These are phyloP conservation scores for Fusarium stilboides DNA, from an alignment of 2,329 filamentous ascomycete genomes.

Conservation along the genomic window DNA sequence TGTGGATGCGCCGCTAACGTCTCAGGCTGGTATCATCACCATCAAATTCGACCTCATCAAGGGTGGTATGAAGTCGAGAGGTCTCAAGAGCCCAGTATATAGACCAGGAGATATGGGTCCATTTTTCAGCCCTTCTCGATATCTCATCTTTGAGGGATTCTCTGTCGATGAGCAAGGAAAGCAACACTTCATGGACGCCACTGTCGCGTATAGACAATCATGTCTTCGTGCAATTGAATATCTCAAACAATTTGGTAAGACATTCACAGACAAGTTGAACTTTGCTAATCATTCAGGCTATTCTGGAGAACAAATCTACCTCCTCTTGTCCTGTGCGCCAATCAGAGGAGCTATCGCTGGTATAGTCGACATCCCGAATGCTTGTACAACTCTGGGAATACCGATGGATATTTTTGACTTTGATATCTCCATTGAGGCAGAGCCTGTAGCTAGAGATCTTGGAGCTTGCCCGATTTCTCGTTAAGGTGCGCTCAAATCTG, in stretches of 20 bases:
- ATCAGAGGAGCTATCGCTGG: conserved; percentile 91
- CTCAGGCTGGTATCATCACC: conserved; percentile 82
- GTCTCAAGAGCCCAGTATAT: conserved; percentile 88
- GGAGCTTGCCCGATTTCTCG: conserved; percentile 44
- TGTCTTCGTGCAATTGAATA: conserved; percentile 68
- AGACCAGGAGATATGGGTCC: conserved; percentile 74
- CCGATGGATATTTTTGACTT: conserved; percentile 97
- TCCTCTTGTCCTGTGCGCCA: conserved; percentile 87
- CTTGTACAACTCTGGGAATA: conserved; percentile 88
- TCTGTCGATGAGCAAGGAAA: conserved; percentile 89
- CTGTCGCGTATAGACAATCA: conserved; percentile 88
- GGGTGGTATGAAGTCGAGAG: conserved; percentile 79
- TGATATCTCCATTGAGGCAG: conserved; percentile 79
- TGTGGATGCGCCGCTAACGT: not conserved
- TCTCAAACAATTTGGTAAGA: conserved; percentile 54
- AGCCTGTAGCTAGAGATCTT: conserved; percentile 59
- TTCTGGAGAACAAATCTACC: conserved; percentile 83
- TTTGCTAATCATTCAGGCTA: conserved; percentile 55
- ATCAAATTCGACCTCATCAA: conserved; percentile 93
- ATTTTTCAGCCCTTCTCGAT: conserved; percentile 35
- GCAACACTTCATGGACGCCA: conserved; percentile 90
- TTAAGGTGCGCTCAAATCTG: too few species aligned
- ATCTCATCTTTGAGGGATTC: conserved; percentile 76
- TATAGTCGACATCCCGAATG: conserved; percentile 92
- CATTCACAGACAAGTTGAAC: accelerated